These are phyloP conservation scores for Citrus mangshanensis DNA, from an alignment of 345 rosid species.

Conservation along the genomic window DNA sequence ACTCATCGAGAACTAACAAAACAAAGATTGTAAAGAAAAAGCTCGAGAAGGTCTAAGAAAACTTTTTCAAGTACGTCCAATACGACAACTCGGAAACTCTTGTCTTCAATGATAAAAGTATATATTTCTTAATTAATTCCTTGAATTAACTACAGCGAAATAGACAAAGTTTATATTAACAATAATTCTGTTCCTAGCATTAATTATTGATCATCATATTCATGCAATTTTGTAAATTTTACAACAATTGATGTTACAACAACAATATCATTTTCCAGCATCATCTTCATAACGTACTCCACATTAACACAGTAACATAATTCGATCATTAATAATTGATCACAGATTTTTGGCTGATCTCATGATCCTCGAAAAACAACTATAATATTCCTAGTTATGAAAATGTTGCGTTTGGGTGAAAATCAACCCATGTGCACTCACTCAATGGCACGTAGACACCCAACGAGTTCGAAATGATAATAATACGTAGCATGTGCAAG, in stretches of 20 bases:
- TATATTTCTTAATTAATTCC: not conserved
- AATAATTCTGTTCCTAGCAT: not conserved
- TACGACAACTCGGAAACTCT: not conserved
- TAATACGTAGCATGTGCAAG: not conserved
- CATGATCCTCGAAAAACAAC: not conserved
- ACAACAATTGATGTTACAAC: not conserved
- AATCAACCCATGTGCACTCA: not conserved
- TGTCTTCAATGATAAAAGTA: not conserved
- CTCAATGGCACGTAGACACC: not conserved
- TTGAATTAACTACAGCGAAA: not conserved
- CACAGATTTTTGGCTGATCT: not conserved
- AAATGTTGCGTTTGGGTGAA: not conserved
- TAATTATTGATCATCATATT: not conserved
- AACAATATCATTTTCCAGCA: no score
- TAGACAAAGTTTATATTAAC: no score
- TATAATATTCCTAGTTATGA: not conserved
- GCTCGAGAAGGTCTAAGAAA: conserved; percentile 4
- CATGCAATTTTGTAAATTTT: not conserved
- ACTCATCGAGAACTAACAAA: no score
- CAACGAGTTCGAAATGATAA: not conserved
- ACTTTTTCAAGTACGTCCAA: not conserved
- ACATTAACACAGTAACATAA: not conserved
- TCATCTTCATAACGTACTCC: not conserved
- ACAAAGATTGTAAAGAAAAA: not conserved
- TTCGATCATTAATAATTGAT: no score